These are phyloP conservation scores for Colletotrichum sp. DNA, from an alignment of 2,329 filamentous ascomycete genomes.

Conservation along the genomic window DNA sequence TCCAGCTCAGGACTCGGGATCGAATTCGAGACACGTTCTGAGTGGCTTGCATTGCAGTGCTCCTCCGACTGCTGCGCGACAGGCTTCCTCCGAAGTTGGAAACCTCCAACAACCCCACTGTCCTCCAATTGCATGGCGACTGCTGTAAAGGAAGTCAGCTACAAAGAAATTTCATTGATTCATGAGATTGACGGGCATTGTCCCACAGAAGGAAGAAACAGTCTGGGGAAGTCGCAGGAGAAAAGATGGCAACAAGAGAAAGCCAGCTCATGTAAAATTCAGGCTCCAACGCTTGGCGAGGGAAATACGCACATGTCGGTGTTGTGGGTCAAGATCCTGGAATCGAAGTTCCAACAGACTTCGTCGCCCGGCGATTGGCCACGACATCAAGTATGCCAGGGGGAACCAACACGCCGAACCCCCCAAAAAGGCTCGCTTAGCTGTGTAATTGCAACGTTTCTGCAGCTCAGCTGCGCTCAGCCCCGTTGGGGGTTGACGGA, in stretches of 20 bases:
- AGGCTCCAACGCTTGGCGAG: not conserved
- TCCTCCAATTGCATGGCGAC: not conserved
- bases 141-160: not conserved
- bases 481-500: not conserved
- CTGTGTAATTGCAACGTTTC: not conserved
- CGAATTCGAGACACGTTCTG: not conserved
- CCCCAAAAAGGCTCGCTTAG: not conserved
- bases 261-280: not conserved
- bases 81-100: not conserved
- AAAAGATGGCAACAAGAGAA: accelerated
- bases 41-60: not conserved
- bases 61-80: not conserved
- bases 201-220: not conserved
- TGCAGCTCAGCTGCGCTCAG: not conserved
- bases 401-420: not conserved
- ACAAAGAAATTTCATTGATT: not conserved
- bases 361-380: not conserved
- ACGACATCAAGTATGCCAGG: accelerated
- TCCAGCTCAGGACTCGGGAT: not conserved
- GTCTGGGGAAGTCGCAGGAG: not conserved
- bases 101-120: not conserved
- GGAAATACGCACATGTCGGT: not conserved
- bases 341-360: not conserved
- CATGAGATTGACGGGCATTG: not conserved
- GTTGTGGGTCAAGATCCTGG: not conserved